Percentiles rank a stretch among this genome's conserved stretches.
Evolutionary conservation across 2,329 filamentous ascomycete species (phyloP).

Genomic region (Penicillium sp.): DNA sequence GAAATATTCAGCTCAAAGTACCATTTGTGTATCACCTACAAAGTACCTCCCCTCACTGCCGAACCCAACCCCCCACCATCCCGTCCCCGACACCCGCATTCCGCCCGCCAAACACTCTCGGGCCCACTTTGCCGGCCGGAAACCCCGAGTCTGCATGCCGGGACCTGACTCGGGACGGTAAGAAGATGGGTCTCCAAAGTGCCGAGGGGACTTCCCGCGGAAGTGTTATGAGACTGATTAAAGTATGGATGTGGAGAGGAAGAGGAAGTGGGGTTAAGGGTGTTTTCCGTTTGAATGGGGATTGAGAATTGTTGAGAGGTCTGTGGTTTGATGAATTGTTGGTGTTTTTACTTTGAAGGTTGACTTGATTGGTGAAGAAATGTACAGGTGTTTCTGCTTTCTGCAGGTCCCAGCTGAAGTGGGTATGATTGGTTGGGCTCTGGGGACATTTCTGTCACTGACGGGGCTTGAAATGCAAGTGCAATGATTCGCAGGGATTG

Average conservation of each 20-base stretch:
- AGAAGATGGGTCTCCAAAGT: constrained; percentile 6
- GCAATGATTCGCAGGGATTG: background rate
- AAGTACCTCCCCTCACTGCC: constrained; percentile 7
- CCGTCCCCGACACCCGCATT: constrained; percentile 10
- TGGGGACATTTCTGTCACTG: background rate
- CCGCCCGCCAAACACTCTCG: background rate
- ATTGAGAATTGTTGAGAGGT: background rate
- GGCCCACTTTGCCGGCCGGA: constrained; percentile 16
- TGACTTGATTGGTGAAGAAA: too few species aligned
- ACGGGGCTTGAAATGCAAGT: background rate
- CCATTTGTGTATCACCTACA: too few species aligned
- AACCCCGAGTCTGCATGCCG: constrained; percentile 21
- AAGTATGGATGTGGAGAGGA: background rate
- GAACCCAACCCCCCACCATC: constrained; percentile 16
- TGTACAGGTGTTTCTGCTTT: background rate
- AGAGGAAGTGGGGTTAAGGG: background rate
- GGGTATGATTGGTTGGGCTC: background rate
- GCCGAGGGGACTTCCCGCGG: constrained; percentile 22
- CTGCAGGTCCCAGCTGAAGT: background rate
- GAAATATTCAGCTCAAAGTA: too few species aligned
- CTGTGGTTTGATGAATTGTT: background rate
- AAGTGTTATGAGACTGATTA: background rate
- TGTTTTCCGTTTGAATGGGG: background rate
- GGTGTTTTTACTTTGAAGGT: background rate
- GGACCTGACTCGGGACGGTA: constrained; percentile 1